A percentile compares a stretch with the other conserved stretches of the same genome.
Conservation (phyloP, 2,329 filamentous ascomycete genomes). For the Thyridium curvatum region DNA sequence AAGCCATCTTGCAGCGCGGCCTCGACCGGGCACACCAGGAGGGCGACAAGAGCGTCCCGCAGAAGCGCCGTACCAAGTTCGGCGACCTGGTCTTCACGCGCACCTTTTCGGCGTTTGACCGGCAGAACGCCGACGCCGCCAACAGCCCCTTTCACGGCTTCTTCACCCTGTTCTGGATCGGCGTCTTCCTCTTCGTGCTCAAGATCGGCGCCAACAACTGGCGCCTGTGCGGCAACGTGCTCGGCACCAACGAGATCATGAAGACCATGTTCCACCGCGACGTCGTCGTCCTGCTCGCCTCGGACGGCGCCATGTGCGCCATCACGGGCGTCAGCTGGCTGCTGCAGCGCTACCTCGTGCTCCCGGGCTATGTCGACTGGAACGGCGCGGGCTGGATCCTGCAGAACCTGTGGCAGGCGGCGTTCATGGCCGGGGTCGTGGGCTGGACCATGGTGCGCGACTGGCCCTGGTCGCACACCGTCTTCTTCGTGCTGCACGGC, state of each 20-base stretch:
- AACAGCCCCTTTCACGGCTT: slow-evolving; percentile 73
- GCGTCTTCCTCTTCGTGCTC: slow-evolving; percentile 58
- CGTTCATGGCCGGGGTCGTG: slow-evolving; percentile 56
- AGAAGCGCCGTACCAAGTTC: slow-evolving; percentile 25
- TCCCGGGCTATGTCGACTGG: slow-evolving; percentile 59
- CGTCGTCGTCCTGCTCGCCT: slow-evolving; percentile 48
- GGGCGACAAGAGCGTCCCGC: slow-evolving; percentile 2
- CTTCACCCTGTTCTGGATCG: slow-evolving; percentile 73
- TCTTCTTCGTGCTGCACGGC: slow-evolving; percentile 70
- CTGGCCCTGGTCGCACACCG: slow-evolving; percentile 80
- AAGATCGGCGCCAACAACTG: slow-evolving; percentile 65
- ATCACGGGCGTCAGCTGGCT: slow-evolving; percentile 59
- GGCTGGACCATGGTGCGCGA: slow-evolving; percentile 63
- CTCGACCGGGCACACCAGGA: slow-evolving; percentile 18
- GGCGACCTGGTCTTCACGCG: slow-evolving; percentile 62
- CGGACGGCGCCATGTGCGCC: slow-evolving; percentile 64
- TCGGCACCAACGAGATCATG: slow-evolving; percentile 68
- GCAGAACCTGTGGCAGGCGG: slow-evolving; percentile 66
- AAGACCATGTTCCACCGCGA: slow-evolving; percentile 55
- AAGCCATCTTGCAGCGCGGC: slow-evolving; percentile 26
- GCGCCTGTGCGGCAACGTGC: slow-evolving; percentile 57
- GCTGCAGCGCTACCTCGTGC: slow-evolving; percentile 56
- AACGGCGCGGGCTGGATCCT: slow-evolving; percentile 64
- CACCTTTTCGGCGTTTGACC: slow-evolving; percentile 69
- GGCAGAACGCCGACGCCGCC: slow-evolving; percentile 57